Base-by-base conservation (phyloP, 2,329 filamentous ascomycete genomes). In the Monilinia laxa region DNA sequence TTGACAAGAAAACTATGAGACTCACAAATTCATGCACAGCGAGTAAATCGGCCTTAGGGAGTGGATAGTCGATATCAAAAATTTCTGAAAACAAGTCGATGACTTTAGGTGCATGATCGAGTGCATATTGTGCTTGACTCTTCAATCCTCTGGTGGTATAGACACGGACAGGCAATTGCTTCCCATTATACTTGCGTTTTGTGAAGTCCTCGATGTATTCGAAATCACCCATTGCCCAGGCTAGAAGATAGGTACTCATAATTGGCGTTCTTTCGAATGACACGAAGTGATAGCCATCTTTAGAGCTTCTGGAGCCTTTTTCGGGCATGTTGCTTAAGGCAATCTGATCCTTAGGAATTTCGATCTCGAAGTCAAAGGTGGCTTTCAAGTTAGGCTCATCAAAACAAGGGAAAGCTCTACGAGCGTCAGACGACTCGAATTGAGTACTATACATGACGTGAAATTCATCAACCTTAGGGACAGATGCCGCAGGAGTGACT, bases 361-460 rank as follows among this genome's bases (percentile, higher is more conserved):
- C 94, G 70, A 99, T 90, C 75, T 93, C 85, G 68, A 99, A 91
- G 78, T 97, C 93, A 76, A 97, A 98, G 2, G 93, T 94, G 14
- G 95, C 92, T 81, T 99, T 99, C 71, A 98, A 85, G 75, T 96
- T 97, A 53, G 95, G 95, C 81, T 99, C 95, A 76, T 99, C 95
- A 76, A 98, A 98, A 81, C 95, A 99, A 58, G 95, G 95, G 80
- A 99, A 97, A 11, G 95, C 94, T 72, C 93, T 86, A 71, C 95
- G 90, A 69, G 95, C 95, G 80, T 99, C 95, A 75, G 93, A 97
- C 56, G 93, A 90, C 82, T 99, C 95, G 76, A 99, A 99, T 78
- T 99, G 95, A 59, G 95, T 99, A 81, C 92, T 96, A 79, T 97
- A 83, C 91, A 94, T 93, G 76, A 85, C 85, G 77, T 87, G 85